phyloP scores from a whole-genome alignment of 108 stramenopile species.

The Fistulifera solaris region DNA sequence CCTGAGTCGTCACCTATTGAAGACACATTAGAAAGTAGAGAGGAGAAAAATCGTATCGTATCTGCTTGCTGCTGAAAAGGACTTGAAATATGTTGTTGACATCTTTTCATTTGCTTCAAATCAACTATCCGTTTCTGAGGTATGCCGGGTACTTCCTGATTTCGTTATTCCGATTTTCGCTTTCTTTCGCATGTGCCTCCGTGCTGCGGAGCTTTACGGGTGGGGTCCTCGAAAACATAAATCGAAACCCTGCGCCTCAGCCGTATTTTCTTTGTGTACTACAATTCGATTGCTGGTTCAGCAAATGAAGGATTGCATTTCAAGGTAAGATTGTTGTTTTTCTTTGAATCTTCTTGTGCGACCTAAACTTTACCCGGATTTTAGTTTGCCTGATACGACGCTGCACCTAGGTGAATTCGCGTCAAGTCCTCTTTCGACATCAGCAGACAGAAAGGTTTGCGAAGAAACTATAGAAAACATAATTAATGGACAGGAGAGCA shows the following conservation, averaged over 20 bases:
- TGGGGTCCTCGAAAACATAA: conserved; percentile 70
- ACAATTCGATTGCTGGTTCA: conserved; percentile 29
- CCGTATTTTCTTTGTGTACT: conserved; percentile 36
- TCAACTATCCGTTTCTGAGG: conserved; percentile 1
- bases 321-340: conserved; percentile 9
- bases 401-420: too few relatives aligned
- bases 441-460: too few relatives aligned
- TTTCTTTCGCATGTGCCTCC: conserved; percentile 42
- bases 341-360: neutral
- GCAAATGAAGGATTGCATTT: conserved; percentile 27
- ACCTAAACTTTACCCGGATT: too few relatives aligned
- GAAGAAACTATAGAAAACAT: too few relatives aligned
- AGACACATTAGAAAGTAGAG: conserved; percentile 31
- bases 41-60: conserved; percentile 9
- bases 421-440: too few relatives aligned
- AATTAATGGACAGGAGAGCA: too few relatives aligned
- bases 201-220: conserved; percentile 42
- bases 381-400: too few relatives aligned
- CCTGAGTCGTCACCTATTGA: conserved; percentile 2
- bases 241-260: conserved; percentile 45
- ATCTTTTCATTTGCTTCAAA: conserved; percentile 3
- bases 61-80: conserved; percentile 8
- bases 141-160: conserved; percentile 44
- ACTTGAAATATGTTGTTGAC: neutral
- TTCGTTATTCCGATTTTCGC: conserved; percentile 54